These are phyloP conservation scores for Telfairia occidentalis DNA, from an alignment of 331 rosid genomes.

Conservation along the genomic window DNA sequence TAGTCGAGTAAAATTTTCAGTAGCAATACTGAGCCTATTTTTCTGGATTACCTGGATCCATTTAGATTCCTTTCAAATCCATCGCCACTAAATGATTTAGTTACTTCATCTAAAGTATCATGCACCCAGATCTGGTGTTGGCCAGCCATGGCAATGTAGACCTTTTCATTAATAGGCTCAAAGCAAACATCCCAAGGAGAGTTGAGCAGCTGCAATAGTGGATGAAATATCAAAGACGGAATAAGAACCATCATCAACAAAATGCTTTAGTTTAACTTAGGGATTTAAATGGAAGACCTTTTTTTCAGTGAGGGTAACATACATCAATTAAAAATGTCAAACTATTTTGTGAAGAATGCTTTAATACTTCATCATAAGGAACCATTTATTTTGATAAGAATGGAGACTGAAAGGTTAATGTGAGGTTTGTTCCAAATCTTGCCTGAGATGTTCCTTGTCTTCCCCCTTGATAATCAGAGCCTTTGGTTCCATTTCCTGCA, in stretches of 20 bases:
- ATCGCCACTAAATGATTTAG: constrained; percentile 77
- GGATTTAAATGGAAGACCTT: background rate
- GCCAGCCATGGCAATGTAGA: constrained; percentile 96
- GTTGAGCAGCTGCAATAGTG: constrained; percentile 66
- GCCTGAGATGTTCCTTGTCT: constrained; percentile 70
- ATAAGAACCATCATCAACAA: background rate
- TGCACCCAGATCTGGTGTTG: constrained; percentile 96
- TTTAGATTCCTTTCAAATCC: constrained; percentile 90
- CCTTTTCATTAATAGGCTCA: constrained; percentile 60
- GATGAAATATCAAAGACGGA: constrained; percentile 1
- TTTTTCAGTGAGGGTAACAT: background rate
- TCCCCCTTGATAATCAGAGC: constrained; percentile 84
- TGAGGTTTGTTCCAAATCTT: constrained; percentile 22
- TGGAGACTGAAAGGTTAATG: background rate
- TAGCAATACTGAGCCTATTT: background rate
- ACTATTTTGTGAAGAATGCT: background rate
- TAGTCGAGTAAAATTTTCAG: background rate
- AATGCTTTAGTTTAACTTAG: background rate
- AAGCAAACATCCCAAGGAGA: constrained; percentile 99
- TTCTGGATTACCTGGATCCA: constrained; percentile 60
- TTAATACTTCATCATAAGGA: background rate
- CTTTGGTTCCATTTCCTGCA: constrained; percentile 96
- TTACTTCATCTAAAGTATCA: constrained; percentile 42
- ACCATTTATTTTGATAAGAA: constrained; percentile 1
- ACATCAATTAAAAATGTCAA: background rate